Percentiles rank a stretch among this genome's conserved stretches.
Conservation (phyloP, 108 stramenopile species). For the Heterococcus sp. region DNA sequence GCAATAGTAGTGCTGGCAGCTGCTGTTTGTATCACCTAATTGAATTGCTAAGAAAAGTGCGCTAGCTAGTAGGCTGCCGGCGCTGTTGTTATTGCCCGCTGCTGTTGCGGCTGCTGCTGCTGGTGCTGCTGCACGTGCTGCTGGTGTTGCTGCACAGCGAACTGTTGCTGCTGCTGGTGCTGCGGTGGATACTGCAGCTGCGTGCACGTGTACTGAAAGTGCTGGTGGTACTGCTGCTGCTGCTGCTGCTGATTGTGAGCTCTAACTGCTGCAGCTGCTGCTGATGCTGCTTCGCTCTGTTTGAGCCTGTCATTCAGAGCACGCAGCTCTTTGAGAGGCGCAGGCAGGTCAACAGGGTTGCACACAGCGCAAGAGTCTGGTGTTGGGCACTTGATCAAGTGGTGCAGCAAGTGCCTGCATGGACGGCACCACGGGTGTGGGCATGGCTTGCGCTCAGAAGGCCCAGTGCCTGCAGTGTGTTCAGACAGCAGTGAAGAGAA, state of each 20-base stretch:
- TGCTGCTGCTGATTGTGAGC: background rate
- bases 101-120: background rate
- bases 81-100: too few species aligned
- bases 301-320: slow-evolving; percentile 13
- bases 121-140: background rate
- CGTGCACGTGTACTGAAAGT: background rate
- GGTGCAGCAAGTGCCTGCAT: slow-evolving; percentile 44
- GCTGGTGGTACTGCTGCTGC: background rate
- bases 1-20: too few species aligned
- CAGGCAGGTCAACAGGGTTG: slow-evolving; percentile 32
- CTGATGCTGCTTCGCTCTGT: background rate
- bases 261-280: background rate
- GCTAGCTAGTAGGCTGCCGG: too few species aligned
- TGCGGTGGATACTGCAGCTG: background rate
- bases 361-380: slow-evolving; percentile 37
- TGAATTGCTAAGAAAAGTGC: too few species aligned
- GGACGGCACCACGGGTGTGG: slow-evolving; percentile 42
- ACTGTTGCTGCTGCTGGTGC: background rate
- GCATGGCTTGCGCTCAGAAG: slow-evolving; percentile 4
- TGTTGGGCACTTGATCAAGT: slow-evolving; percentile 44
- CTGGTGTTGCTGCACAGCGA: background rate
- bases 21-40: too few species aligned
- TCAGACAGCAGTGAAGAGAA: background rate
- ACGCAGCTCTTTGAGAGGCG: slow-evolving; percentile 19
- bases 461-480: background rate